Base-by-base conservation (phyloP, 1,284 basidiomycete genomes). In the Polyporus tsugae region DNA sequence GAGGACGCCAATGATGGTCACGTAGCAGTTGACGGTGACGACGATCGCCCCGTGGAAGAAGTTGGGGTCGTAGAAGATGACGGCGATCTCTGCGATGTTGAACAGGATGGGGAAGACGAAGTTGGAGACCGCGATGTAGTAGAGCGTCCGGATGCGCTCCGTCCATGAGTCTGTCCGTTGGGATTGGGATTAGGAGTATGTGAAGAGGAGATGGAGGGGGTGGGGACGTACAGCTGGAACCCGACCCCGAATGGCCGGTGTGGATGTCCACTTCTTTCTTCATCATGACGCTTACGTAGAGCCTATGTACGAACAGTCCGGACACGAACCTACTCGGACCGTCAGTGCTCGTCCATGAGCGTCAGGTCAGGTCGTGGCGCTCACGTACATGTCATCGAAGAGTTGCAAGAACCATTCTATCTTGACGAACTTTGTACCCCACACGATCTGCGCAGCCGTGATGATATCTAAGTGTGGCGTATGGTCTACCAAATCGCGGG, bases 101-200 rank as follows among this genome's bases (percentile, higher is more conserved):
- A 80, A 68, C 25, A 79, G 64, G 17, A 75, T 76, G 5, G 79
- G 78, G 36, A 80, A 72, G 49, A 79, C 73, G 63, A 79, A 79
- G 70, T 78, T 79, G 25, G 76, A 76, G 6, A 70, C 60, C 0
- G 75, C 69, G 49, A 79, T 77, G 75, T 78, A 80, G 70, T 78
- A 77, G 29, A 80, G 67, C 1, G 74, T 71, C 13, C 62, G 62
- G 15, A 67, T 38, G 42, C 66, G 62, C 44, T 52, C 17, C 39
- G 42, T 13, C 39, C 52, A 67, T 13, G 62, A 64, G 36, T 35
- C 62, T 63, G 5, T 10, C 64, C 78, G 76, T 39, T 15, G 5
- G 35, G 22, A 35, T 17, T 5, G 17, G 41, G 17, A 17, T 42
- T 53, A 25, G 55, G n/a, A 15, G 39, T 1, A 15, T 9, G 39